Evolutionary conservation across 345 rosid species (phyloP).

Genomic region (Luvunga scandens): DNA sequence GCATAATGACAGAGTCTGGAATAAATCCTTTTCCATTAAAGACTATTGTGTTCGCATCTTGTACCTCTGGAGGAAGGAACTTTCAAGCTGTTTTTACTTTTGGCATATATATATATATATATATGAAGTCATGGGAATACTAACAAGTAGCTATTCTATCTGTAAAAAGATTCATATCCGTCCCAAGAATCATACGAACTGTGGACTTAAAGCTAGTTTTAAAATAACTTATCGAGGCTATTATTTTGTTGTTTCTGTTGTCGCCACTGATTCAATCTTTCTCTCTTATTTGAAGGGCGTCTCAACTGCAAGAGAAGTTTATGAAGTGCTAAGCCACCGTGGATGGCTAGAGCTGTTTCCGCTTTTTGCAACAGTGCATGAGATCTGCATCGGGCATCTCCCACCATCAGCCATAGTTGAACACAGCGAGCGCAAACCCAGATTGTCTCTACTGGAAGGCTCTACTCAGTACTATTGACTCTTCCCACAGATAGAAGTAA

Average conservation of each 20-base stretch:
- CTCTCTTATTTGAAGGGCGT: constrained; percentile 56
- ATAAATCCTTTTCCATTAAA: neutral
- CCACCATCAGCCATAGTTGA: constrained; percentile 85
- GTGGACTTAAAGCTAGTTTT: neutral
- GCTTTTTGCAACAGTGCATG: constrained; percentile 75
- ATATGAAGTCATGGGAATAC: neutral
- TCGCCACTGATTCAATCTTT: neutral
- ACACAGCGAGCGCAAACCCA: constrained; percentile 64
- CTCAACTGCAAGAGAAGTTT: constrained; percentile 83
- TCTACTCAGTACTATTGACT: constrained; percentile 28
- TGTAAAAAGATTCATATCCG: neutral
- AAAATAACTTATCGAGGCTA: neutral
- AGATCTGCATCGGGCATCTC: constrained; percentile 68
- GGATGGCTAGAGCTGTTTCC: constrained; percentile 91
- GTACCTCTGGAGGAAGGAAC: neutral
- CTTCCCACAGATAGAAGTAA: neutral
- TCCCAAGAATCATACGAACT: neutral
- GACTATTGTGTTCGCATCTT: neutral
- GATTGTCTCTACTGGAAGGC: constrained; percentile 33
- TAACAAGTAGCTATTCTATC: neutral
- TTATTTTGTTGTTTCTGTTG: neutral
- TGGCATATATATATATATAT: neutral
- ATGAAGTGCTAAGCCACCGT: constrained; percentile 65
- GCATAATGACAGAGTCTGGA: neutral
- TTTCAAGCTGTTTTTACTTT: neutral